These are phyloP conservation scores for Colletotrichum kahawae DNA, from an alignment of 2,329 filamentous ascomycete genomes.

Conservation along the genomic window DNA sequence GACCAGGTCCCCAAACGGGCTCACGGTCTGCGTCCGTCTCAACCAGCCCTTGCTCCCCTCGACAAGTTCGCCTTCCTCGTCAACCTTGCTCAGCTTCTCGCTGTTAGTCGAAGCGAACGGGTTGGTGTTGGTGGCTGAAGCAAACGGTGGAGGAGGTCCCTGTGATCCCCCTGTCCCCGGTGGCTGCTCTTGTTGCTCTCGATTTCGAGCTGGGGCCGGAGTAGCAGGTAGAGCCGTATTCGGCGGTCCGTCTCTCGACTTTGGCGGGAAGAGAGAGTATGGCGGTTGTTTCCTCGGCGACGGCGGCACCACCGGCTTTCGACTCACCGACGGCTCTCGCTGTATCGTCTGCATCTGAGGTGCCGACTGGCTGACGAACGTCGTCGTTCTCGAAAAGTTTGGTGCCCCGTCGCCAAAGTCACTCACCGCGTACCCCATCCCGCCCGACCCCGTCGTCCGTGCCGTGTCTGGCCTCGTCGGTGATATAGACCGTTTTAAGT, in stretches of 20 bases:
- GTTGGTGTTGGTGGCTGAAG: neutral
- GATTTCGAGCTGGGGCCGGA: neutral
- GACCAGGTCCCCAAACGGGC: constrained; percentile 36
- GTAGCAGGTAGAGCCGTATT: neutral
- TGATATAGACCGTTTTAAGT: constrained; percentile 26
- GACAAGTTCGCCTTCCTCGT: constrained; percentile 16
- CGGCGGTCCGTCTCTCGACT: neutral
- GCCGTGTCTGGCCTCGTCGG: constrained; percentile 21
- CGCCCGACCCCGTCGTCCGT: neutral
- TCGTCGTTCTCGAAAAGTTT: constrained; percentile 11
- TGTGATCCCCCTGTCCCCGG: neutral
- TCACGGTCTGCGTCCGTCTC: constrained; percentile 33
- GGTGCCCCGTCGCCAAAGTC: constrained; percentile 8
- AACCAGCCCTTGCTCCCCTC: constrained; percentile 33
- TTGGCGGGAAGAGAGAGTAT: constrained; percentile 8
- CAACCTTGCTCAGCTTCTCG: constrained; percentile 4
- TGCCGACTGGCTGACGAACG: neutral
- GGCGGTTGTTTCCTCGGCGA: constrained; percentile 9
- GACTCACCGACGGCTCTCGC: neutral
- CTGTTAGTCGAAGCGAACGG: neutral
- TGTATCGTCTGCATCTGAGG: neutral
- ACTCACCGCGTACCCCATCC: constrained; percentile 2
- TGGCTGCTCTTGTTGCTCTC: neutral
- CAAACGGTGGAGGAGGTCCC: neutral
- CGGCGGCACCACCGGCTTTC: neutral